Evolutionary conservation across 257 asterid species (phyloP).

Genomic region (Ilex aquifolium): DNA sequence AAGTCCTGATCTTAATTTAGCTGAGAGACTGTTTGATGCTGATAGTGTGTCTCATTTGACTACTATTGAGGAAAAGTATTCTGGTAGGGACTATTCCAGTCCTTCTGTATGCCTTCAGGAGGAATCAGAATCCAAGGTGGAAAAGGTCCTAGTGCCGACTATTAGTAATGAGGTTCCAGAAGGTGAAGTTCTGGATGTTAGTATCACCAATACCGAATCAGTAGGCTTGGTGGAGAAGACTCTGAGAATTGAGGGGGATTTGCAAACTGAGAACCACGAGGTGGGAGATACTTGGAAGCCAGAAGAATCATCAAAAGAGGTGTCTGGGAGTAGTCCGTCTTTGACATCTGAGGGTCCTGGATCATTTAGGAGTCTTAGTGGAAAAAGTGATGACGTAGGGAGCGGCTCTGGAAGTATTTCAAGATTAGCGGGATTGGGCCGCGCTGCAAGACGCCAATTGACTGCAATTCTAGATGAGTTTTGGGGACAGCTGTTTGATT

Average conservation of each 20-base stretch:
- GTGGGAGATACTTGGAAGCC: constrained; percentile 52
- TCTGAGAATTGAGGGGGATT: constrained; percentile 31
- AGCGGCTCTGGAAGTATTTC: constrained; percentile 90
- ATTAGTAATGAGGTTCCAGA: constrained; percentile 22
- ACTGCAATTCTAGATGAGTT: constrained; percentile 67
- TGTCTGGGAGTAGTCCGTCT: constrained; percentile 41
- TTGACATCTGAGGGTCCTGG: constrained; percentile 67
- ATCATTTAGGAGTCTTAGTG: constrained; percentile 67
- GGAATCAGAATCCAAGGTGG: constrained; percentile 25
- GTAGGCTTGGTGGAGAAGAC: constrained; percentile 43
- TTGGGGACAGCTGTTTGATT: constrained; percentile 95
- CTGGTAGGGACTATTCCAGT: constrained; percentile 34
- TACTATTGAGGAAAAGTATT: constrained; percentile 43
- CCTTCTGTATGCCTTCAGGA: constrained; percentile 25
- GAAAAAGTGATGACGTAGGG: constrained; percentile 67
- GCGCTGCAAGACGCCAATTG: constrained; percentile 88
- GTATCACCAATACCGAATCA: constrained; percentile 19
- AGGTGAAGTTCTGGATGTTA: constrained; percentile 8
- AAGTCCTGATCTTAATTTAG: constrained; percentile 40
- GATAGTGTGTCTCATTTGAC: constrained; percentile 32
- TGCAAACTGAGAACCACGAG: constrained; percentile 44
- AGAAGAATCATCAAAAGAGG: constrained; percentile 47
- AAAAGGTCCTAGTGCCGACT: constrained; percentile 23
- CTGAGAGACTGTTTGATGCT: constrained; percentile 52
- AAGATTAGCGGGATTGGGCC: constrained; percentile 84